Percentiles rank a stretch among this genome's conserved stretches.
Conservation (phyloP, 2,329 filamentous ascomycete genomes). For the Ophiostoma himal-ulmi region DNA sequence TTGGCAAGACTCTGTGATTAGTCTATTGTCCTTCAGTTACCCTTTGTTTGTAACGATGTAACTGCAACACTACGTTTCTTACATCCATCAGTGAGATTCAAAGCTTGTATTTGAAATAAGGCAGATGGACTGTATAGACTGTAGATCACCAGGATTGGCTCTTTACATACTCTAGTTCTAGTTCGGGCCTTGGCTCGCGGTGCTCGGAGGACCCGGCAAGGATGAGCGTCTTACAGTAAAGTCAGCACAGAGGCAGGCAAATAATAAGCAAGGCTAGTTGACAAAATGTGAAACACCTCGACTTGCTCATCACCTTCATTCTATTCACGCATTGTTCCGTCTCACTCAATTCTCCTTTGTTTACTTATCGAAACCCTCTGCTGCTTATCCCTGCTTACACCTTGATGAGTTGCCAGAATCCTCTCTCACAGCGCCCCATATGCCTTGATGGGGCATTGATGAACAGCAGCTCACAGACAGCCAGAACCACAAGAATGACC, state of each 20-base stretch:
- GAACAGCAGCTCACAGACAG: neutral
- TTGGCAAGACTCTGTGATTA: neutral
- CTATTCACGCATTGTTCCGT: neutral
- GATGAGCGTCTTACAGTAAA: neutral
- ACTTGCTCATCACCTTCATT: neutral
- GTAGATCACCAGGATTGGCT: neutral
- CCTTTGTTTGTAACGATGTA: neutral
- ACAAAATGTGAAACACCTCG: neutral
- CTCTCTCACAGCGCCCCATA: neutral
- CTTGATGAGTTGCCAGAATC: neutral
- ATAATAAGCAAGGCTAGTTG: neutral
- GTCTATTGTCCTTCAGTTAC: neutral
- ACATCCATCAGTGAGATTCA: neutral
- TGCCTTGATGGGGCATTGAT: neutral
- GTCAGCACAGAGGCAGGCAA: neutral
- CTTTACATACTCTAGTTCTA: neutral
- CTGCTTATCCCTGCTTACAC: neutral
- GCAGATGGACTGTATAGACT: neutral
- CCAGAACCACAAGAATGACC: neutral
- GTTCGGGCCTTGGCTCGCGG: neutral
- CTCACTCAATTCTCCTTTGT: neutral
- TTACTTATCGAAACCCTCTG: neutral
- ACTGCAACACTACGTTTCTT: neutral
- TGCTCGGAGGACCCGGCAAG: slow-evolving; percentile 1
- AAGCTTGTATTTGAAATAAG: neutral